A percentile compares a stretch with the other conserved stretches of the same genome.
Evolutionary conservation across 495 filamentous ascomycete species (phyloP).

Genomic region (Aspergillus panamensis): DNA sequence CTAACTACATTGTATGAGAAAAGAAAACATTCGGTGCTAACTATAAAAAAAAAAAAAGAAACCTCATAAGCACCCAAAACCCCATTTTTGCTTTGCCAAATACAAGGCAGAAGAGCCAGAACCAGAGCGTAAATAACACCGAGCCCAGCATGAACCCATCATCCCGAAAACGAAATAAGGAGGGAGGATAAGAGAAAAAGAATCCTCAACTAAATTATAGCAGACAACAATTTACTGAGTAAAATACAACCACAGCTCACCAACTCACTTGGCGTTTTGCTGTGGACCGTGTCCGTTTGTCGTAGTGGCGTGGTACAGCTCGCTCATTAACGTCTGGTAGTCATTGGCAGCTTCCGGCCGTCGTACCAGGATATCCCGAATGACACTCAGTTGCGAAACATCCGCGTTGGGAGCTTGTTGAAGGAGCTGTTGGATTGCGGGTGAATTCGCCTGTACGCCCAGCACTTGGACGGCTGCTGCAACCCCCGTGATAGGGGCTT

Average conservation of each 20-base stretch:
- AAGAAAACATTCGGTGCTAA: slow-evolving; percentile 4
- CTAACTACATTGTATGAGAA: slow-evolving; percentile 1
- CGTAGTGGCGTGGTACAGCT: slow-evolving; percentile 36
- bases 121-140: slow-evolving; percentile 9
- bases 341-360: slow-evolving; percentile 45
- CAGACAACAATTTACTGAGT: slow-evolving; percentile 7
- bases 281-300: slow-evolving; percentile 32
- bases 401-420: slow-evolving; percentile 61
- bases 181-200: neutral
- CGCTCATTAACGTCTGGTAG: slow-evolving; percentile 38
- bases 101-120: neutral
- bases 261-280: slow-evolving; percentile 20
- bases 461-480: slow-evolving; percentile 49
- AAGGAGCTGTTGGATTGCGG: slow-evolving; percentile 64
- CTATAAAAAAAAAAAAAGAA: slow-evolving; percentile 9
- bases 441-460: slow-evolving; percentile 54
- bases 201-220: neutral
- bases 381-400: slow-evolving; percentile 58
- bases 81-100: slow-evolving; percentile 8
- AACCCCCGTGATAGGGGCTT: slow-evolving; percentile 23
- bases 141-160: neutral
- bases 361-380: slow-evolving; percentile 54
- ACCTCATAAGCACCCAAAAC: slow-evolving; percentile 17
- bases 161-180: slow-evolving; percentile 4
- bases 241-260: slow-evolving; percentile 20